Evolutionary conservation across 805 yeast genomes (phyloP), one percentile per base, ranked within the genome.

Genomic region (Yamadazyma insecticola): DNA sequence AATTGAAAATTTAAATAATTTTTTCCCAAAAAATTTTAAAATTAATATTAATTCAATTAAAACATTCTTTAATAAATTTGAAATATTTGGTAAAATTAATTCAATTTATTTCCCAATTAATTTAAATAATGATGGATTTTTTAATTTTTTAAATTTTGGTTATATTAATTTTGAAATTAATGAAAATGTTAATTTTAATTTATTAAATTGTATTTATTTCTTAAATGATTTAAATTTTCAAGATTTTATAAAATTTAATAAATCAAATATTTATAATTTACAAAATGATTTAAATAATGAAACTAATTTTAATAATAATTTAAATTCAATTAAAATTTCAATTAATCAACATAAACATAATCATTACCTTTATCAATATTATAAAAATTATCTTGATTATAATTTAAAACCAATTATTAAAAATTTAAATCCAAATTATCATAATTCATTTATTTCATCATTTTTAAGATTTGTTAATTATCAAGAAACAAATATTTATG

Each of bases 401-500:
- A 16, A 17, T 11, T 14, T 25, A 6, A 32, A 21, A 3, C 8
- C 27, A 5, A 26, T 24, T 24, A 14, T 35, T 16, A 20, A 20
- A 8, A 16, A 19, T 18, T 14, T 33, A 3, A 27, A 19, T 24
- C 24, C 25, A 18, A 16, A 22, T 16, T 37, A 13, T 16, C 40
- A 36, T 12, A 31, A 34, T 9, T 29, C 25, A 26, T 23, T 41
- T 32, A 26, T 43, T 6, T 40, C 33, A 24, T 17, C 32, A 2
- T 56, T 53, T 30, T 31, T 47, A 22, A 52, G 51, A 35, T 32
- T 37, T 22, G 39, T 48, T 19, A 60, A 63, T 37, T 63, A 55
- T 42, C 87, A 79, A 50, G 87, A 81, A 44, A 76, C 87, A 4
- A 84, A 84, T 53, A 63, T 84, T 26, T 84, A 83, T 49, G 77